Evolutionary conservation across 768 basidiomycete genomes (phyloP).

Genomic region (Kockovaella imperatae): DNA sequence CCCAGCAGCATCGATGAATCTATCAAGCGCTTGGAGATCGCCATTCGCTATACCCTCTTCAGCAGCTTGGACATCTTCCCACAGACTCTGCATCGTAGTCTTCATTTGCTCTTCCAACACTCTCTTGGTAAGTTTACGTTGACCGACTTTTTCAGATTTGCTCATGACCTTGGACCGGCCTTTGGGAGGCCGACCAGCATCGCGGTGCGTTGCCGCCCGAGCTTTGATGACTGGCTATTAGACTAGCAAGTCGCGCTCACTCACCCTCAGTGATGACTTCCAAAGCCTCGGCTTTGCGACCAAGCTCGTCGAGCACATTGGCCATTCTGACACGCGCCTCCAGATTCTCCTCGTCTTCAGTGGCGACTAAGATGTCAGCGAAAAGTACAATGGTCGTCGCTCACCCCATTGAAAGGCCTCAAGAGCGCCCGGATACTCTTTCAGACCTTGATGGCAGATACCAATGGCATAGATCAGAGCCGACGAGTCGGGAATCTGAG

Average conservation of each 20-base stretch:
- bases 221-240: slow-evolving; percentile 10
- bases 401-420: slow-evolving; percentile 76
- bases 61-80: slow-evolving; percentile 56
- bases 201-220: slow-evolving; percentile 9
- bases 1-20: slow-evolving; percentile 79
- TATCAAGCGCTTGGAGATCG: slow-evolving; percentile 53
- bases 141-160: slow-evolving; percentile 21
- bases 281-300: slow-evolving; percentile 71
- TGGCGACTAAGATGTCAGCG: slow-evolving; percentile 53
- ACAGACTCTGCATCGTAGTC: slow-evolving; percentile 49
- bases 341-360: slow-evolving; percentile 63
- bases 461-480: slow-evolving; percentile 55
- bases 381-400: slow-evolving; percentile 17
- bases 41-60: slow-evolving; percentile 45
- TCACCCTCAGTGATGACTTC: slow-evolving; percentile 76
- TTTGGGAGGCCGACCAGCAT: slow-evolving; percentile 3
- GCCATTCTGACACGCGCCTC: slow-evolving; percentile 86
- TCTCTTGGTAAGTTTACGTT: slow-evolving; percentile 18
- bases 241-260: slow-evolving; percentile 4
- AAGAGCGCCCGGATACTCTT: slow-evolving; percentile 65
- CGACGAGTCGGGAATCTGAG: slow-evolving; percentile 54
- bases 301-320: slow-evolving; percentile 75
- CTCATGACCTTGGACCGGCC: background rate
- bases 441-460: slow-evolving; percentile 68
- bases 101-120: slow-evolving; percentile 32